Evolutionary conservation across 495 filamentous ascomycete genomes (phyloP), one percentile per base, ranked within the genome.

Genomic region (Trichoderma orchidacearum): DNA sequence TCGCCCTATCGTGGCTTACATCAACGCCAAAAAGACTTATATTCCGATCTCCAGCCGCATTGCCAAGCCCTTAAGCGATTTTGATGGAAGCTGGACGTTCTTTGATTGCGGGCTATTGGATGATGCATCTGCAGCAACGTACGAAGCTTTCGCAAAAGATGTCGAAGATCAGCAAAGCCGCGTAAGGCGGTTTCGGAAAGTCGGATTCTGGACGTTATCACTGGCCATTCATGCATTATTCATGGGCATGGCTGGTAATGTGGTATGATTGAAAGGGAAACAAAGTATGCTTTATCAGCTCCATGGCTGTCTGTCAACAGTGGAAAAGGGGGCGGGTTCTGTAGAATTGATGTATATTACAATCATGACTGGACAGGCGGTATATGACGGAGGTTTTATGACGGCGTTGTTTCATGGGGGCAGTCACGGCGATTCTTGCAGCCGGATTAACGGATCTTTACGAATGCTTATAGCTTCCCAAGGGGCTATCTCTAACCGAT

Each of bases 1-100:
- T 36, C 82, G 93, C 27, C 93, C 93, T 15, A 98, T 98, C 56
- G 93, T 98, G n/a, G 94, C 93, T 1, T 98, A 96, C 64, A 96
- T 98, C 70, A 98, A 98, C 68, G 88, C 88, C 30, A 82, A 86
- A 65, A 84, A 82, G 63, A 91, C 90, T 0, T 96, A 95, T 65
- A 97, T 98, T 51, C 94, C 93, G 9, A 85, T 98, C 64, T 86
- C 85, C 58, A 97, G 93, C 71, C 87, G 92, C 54, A 86, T 98
- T 55, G 86, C 95, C 59, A 98, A 98, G 71, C 80, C 79, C 2
- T 77, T 80, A 9, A 75, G 78, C 55, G 93, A 98, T 68, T 98
- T 97, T 63, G 90, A 98, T 67, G 93, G 93, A 17, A 86, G 85
- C 60, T 98, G 93, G 93, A 95, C 89, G 15, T 82, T 95, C 48